These are phyloP conservation scores for Dichotomopilus funicola DNA, from an alignment of 2,329 filamentous ascomycete genomes.

Conservation along the genomic window DNA sequence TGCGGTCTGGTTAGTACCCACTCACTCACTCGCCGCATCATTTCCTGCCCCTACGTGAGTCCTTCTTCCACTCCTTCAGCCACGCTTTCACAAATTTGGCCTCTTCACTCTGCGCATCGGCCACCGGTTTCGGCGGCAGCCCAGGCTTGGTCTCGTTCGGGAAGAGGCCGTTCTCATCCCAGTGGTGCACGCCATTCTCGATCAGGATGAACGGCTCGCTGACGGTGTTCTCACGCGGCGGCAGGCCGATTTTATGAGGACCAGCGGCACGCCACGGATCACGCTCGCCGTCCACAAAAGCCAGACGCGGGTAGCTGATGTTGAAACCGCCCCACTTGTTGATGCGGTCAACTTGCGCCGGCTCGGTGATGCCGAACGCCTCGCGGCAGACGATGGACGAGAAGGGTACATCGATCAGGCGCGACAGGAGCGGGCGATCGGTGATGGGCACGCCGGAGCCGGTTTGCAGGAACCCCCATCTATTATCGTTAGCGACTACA, in stretches of 20 bases:
- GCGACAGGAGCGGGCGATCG: constrained; percentile 64
- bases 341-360: constrained; percentile 57
- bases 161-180: constrained; percentile 67
- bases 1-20: constrained; percentile 14
- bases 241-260: constrained; percentile 58
- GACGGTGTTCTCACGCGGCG: constrained; percentile 50
- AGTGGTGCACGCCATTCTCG: constrained; percentile 70
- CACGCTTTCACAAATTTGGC: constrained; percentile 59
- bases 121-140: constrained; percentile 54
- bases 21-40: neutral
- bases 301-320: constrained; percentile 68
- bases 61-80: constrained; percentile 52
- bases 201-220: constrained; percentile 70
- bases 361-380: constrained; percentile 62
- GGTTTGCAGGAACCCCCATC: constrained; percentile 74
- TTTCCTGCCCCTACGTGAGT: constrained; percentile 8
- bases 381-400: constrained; percentile 54
- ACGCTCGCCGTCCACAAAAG: constrained; percentile 67
- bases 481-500: constrained; percentile 26
- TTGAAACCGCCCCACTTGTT: constrained; percentile 71
- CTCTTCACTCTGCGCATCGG: constrained; percentile 51
- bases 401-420: constrained; percentile 60
- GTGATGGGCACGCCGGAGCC: constrained; percentile 60
- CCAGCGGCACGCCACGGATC: constrained; percentile 77
- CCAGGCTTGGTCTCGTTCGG: constrained; percentile 51